Evolutionary conservation across 305 asterid genomes (phyloP).

Genomic region (Andrographis paniculata): DNA sequence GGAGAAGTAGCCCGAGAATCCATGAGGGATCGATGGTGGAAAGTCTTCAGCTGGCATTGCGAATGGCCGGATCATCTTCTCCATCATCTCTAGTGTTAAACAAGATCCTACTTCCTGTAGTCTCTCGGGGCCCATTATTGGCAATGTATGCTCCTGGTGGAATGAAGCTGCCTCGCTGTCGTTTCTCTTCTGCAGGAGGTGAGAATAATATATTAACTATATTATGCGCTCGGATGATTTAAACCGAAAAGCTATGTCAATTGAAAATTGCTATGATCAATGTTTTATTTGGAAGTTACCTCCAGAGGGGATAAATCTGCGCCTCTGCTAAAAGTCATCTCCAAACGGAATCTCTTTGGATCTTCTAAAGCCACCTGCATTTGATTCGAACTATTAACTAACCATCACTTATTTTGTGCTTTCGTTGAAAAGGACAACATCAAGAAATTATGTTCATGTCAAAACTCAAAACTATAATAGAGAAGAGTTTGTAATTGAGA

Average conservation of each 20-base stretch:
- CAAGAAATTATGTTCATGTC: too few species aligned
- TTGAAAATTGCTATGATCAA: too few species aligned
- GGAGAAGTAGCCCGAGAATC: conserved; percentile 59
- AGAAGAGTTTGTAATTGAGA: too few species aligned
- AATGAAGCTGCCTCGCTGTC: conserved; percentile 63
- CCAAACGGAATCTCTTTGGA: conserved; percentile 81
- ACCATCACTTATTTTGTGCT: too few species aligned
- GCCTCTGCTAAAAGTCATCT: conserved; percentile 91
- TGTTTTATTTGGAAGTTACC: conserved; percentile 32
- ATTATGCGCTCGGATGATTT: too few species aligned
- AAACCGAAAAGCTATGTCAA: too few species aligned
- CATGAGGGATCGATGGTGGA: conserved; percentile 1
- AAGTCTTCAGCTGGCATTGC: conserved; percentile 3
- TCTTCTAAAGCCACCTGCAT: conserved; percentile 87
- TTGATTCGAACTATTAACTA: too few species aligned
- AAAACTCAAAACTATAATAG: too few species aligned
- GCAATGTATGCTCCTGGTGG: conserved; percentile 92
- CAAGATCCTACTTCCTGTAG: conserved; percentile 84
- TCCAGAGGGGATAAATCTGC: conserved; percentile 94
- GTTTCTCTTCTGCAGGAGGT: conserved; percentile 55
- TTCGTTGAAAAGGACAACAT: too few species aligned
- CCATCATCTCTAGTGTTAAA: conserved; percentile 78
- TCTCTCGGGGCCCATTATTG: conserved; percentile 96
- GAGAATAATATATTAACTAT: too few species aligned
- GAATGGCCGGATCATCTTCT: conserved; percentile 72